These are phyloP conservation scores for Teunomyces aglyptinius DNA, from an alignment of 805 yeast genomes.

Conservation along the genomic window DNA sequence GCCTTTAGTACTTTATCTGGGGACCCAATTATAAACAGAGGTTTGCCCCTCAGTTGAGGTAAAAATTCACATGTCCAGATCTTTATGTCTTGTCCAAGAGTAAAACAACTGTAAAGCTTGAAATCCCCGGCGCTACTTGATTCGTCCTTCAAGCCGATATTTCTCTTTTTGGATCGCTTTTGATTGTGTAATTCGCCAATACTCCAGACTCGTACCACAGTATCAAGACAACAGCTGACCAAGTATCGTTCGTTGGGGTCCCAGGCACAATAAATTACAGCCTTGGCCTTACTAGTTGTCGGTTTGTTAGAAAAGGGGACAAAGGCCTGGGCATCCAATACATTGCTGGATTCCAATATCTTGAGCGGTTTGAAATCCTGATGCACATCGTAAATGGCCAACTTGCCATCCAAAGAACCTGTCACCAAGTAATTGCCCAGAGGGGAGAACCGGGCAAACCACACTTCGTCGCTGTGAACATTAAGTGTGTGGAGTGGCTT, in stretches of 20 bases:
- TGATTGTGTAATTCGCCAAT: constrained; percentile 31
- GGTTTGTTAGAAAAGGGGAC: constrained; percentile 26
- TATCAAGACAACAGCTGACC: constrained; percentile 72
- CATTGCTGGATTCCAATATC: constrained; percentile 23
- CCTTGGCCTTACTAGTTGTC: constrained; percentile 33
- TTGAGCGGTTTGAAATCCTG: constrained; percentile 36
- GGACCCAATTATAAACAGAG: constrained; percentile 66
- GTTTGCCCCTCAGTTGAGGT: constrained; percentile 42
- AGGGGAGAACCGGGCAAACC: constrained; percentile 79
- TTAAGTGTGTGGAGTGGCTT: constrained; percentile 44
- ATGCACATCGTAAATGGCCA: constrained; percentile 63
- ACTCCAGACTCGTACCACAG: constrained; percentile 68
- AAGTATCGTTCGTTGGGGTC: constrained; percentile 67
- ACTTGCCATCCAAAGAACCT: constrained; percentile 64
- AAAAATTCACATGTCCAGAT: constrained; percentile 65
- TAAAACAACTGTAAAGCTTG: constrained; percentile 34
- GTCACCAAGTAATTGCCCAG: constrained; percentile 76
- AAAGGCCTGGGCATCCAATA: constrained; percentile 26
- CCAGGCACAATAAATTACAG: constrained; percentile 70
- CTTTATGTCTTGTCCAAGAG: constrained; percentile 38
- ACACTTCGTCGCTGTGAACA: constrained; percentile 68
- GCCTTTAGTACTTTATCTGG: constrained; percentile 62
- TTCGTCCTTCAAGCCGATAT: constrained; percentile 23
- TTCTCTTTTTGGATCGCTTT: constrained; percentile 15
- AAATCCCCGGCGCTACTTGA: constrained; percentile 9